These are phyloP conservation scores for Neospermospora avenae DNA, from an alignment of 2,329 filamentous ascomycete genomes.

Conservation along the genomic window DNA sequence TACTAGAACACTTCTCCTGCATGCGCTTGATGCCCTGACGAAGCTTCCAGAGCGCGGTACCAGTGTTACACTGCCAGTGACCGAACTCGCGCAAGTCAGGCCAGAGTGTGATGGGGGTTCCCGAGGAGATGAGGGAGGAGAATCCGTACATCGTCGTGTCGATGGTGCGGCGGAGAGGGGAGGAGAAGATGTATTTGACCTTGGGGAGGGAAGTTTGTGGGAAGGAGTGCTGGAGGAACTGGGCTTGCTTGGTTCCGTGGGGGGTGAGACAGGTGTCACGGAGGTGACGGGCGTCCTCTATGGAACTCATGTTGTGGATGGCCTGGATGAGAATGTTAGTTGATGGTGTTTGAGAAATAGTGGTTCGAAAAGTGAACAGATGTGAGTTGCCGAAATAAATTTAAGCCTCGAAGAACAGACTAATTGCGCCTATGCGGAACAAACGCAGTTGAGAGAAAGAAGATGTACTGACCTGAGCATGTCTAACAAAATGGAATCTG, in stretches of 20 bases:
- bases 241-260: neutral
- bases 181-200: constrained; percentile 8
- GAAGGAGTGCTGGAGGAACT: neutral
- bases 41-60: neutral
- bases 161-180: constrained; percentile 7
- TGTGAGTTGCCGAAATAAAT: neutral
- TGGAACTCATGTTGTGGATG: neutral
- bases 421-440: neutral
- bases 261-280: constrained; percentile 4
- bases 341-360: neutral
- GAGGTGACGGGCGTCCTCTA: neutral
- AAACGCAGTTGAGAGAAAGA: neutral
- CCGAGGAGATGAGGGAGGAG: neutral
- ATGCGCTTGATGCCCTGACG: neutral
- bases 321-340: neutral
- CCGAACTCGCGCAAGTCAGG: constrained; percentile 1
- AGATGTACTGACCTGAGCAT: constrained; percentile 6
- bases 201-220: constrained; percentile 40
- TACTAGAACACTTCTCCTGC: neutral
- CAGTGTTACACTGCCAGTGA: neutral
- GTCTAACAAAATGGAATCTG: constrained; percentile 10
- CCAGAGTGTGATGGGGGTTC: constrained; percentile 1
- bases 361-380: neutral
- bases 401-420: neutral
- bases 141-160: constrained; percentile 7